These are phyloP conservation scores for Plasmodium coatneyi DNA, from an alignment of 169 alveolate genomes.

Conservation along the genomic window DNA sequence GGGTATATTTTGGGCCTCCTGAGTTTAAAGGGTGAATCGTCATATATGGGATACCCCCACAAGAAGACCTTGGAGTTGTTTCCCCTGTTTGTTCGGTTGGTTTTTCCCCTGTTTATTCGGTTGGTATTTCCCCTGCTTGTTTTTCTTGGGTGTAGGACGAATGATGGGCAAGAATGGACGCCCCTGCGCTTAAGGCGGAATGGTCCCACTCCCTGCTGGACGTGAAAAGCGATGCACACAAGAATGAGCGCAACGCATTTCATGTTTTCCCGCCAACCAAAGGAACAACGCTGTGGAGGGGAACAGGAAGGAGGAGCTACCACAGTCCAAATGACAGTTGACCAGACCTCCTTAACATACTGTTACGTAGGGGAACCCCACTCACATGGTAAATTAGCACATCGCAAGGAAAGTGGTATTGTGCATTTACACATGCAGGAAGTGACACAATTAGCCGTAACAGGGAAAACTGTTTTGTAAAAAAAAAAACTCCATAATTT, in stretches of 20 bases:
- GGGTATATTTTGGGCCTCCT: slow-evolving; percentile 74
- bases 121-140: not conserved
- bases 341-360: not conserved
- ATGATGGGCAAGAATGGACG: not conserved
- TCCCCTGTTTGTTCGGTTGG: not conserved
- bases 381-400: not conserved
- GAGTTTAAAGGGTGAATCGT: slow-evolving; percentile 76
- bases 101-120: not conserved
- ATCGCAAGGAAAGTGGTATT: not conserved
- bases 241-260: slow-evolving; percentile 2
- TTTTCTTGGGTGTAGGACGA: not conserved
- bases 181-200: slow-evolving; percentile 1
- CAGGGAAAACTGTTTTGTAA: not conserved
- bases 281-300: not conserved
- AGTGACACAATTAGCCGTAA: not conserved
- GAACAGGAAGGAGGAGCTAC: not conserved
- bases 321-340: not conserved
- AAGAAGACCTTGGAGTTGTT: slow-evolving; percentile 7
- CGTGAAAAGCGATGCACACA: not conserved
- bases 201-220: slow-evolving; percentile 4
- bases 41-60: slow-evolving; percentile 81
- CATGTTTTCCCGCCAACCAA: not conserved
- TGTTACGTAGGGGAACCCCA: not conserved
- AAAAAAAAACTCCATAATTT: not conserved
- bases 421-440: not conserved